Percentiles rank a stretch among this genome's conserved stretches.
phyloP scores from a whole-genome alignment of 192 early-diverging fungal species.

The Funneliformis mosseae region DNA sequence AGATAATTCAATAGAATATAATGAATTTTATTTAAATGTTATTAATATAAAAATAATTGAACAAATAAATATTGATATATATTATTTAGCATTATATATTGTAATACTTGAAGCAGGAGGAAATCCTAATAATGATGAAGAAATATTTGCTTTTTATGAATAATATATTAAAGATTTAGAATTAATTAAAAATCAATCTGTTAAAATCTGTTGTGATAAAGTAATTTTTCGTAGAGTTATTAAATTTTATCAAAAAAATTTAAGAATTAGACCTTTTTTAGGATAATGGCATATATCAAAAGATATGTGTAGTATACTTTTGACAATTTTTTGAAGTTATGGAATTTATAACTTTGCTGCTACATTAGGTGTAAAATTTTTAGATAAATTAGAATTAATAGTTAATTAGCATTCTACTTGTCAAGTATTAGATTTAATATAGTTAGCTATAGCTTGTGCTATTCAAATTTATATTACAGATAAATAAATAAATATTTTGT shows the following conservation, averaged over 20 bases:
- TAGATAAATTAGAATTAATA: not conserved
- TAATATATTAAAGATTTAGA: not conserved
- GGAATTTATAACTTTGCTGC: not conserved
- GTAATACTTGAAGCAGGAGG: constrained; percentile 3
- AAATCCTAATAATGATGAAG: not conserved
- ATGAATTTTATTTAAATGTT: not conserved
- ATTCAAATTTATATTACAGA: constrained; percentile 16
- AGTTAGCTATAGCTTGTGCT: not conserved
- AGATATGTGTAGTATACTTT: not conserved
- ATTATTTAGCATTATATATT: not conserved
- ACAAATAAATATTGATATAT: not conserved
- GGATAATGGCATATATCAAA: constrained; percentile 11
- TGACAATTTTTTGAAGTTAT: constrained; percentile 1
- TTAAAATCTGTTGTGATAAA: not conserved
- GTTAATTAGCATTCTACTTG: constrained; percentile 4
- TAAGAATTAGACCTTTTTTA: not conserved
- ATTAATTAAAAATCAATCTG: not conserved
- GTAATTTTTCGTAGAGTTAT: no score
- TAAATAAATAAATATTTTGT: not conserved
- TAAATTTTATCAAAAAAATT: no score
- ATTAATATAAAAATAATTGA: not conserved
- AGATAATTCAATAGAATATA: not conserved
- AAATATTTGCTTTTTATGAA: not conserved
- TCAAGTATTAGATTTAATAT: constrained; percentile 21
- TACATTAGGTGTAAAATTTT: constrained; percentile 10